Percentiles rank a stretch among this genome's conserved stretches.
phyloP scores from a whole-genome alignment of 2,329 filamentous ascomycete genomes.

The Atkinsonella hypoxylon region DNA sequence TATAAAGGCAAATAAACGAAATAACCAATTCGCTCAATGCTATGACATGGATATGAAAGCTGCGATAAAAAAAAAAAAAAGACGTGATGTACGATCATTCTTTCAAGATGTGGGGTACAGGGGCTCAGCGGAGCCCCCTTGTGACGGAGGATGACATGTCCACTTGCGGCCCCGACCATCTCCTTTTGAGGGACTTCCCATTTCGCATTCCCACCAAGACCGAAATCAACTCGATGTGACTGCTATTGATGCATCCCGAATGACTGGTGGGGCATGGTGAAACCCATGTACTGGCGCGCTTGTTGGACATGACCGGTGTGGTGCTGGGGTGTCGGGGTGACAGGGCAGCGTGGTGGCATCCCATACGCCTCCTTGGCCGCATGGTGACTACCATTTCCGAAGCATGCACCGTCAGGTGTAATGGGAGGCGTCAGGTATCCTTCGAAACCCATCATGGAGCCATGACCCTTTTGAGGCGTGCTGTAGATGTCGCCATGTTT shows the following conservation, averaged over 20 bases:
- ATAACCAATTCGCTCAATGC: constrained; percentile 33
- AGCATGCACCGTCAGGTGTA: constrained; percentile 59
- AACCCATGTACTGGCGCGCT: constrained; percentile 23
- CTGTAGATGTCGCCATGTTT: constrained; percentile 54
- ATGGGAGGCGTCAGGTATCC: constrained; percentile 80
- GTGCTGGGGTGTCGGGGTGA: constrained; percentile 44
- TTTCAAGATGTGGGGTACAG: neutral
- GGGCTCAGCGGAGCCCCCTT: constrained; percentile 5
- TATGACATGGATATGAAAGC: constrained; percentile 24
- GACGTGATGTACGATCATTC: neutral
- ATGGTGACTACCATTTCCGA: constrained; percentile 24
- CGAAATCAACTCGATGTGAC: neutral
- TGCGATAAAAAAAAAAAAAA: neutral
- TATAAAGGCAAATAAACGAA: constrained; percentile 16
- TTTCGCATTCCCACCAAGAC: neutral
- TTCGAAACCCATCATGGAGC: constrained; percentile 49
- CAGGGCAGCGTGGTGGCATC: constrained; percentile 43
- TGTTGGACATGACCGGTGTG: constrained; percentile 23
- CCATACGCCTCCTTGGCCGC: constrained; percentile 35
- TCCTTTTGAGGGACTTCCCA: neutral
- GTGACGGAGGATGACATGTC: neutral
- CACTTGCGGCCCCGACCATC: neutral
- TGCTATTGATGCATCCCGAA: constrained; percentile 30
- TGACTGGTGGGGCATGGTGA: constrained; percentile 27
- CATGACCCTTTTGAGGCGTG: constrained; percentile 68